Evolutionary conservation across 2,329 filamentous ascomycete species (phyloP).

Genomic region (Sclerotinia spermophila): DNA sequence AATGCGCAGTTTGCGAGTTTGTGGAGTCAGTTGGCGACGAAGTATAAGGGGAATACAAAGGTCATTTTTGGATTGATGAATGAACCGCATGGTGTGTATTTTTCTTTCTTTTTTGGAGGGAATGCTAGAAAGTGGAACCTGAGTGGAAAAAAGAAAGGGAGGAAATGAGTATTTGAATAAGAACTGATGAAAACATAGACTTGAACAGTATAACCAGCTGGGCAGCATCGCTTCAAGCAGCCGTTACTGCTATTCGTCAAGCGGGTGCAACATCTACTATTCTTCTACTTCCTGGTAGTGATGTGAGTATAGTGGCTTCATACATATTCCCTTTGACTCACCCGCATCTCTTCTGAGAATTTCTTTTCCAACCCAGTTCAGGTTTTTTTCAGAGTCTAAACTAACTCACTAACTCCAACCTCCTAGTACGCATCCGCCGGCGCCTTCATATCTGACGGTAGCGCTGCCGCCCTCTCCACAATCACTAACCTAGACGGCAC

Average conservation of each 20-base stretch:
- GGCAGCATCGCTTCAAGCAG: conserved; percentile 58
- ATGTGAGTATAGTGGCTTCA: conserved; percentile 28
- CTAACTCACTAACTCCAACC: background rate
- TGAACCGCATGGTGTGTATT: conserved; percentile 51
- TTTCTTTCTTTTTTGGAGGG: background rate
- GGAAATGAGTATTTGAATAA: conserved; percentile 12
- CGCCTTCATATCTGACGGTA: conserved; percentile 47
- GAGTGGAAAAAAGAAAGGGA: no score
- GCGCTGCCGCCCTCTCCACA: conserved; percentile 48
- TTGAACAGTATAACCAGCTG: conserved; percentile 45
- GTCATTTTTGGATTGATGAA: conserved; percentile 67
- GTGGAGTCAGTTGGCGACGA: conserved; percentile 55
- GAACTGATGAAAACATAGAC: conserved; percentile 34
- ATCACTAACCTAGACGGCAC: conserved; percentile 58
- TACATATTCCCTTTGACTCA: background rate
- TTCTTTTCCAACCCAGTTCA: background rate
- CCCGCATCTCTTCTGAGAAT: background rate
- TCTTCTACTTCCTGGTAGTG: conserved; percentile 62
- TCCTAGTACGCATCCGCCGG: conserved; percentile 48
- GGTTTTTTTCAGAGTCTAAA: background rate
- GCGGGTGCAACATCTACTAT: conserved; percentile 60
- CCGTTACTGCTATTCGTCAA: conserved; percentile 61
- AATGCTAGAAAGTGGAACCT: no score
- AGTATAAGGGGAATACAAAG: conserved; percentile 52
- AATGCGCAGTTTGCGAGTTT: conserved; percentile 54